A percentile compares a stretch with the other conserved stretches of the same genome.
Conservation (phyloP, 2,329 filamentous ascomycete genomes). For the Aurifilum marmelostoma region DNA sequence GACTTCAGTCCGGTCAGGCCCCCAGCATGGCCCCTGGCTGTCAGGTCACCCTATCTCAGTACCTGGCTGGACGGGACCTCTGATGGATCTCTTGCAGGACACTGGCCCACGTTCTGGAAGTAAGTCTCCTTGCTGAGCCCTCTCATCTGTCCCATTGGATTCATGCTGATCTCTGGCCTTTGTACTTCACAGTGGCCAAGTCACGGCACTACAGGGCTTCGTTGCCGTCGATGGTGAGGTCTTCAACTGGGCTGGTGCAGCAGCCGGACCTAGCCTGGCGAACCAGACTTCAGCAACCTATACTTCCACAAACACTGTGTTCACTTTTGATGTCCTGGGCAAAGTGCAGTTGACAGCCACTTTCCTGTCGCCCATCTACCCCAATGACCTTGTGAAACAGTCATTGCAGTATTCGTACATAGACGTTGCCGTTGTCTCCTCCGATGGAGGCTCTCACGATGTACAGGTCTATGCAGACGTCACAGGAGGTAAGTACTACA, state of each 20-base stretch:
- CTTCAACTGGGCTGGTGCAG: slow-evolving; percentile 71
- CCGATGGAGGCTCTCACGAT: slow-evolving; percentile 64
- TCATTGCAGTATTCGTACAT: slow-evolving; percentile 74
- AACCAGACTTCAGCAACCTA: slow-evolving; percentile 69
- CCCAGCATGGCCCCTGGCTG: slow-evolving; percentile 71
- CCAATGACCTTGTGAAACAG: slow-evolving; percentile 67
- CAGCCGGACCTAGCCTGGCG: slow-evolving; percentile 51
- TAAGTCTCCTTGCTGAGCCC: slow-evolving; percentile 44
- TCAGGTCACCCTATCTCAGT: slow-evolving; percentile 75
- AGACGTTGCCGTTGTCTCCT: slow-evolving; percentile 62
- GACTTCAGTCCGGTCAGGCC: slow-evolving; percentile 67
- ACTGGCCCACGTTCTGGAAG: slow-evolving; percentile 73
- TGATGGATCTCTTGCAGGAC: slow-evolving; percentile 67
- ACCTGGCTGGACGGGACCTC: slow-evolving; percentile 68
- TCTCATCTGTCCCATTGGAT: not conserved
- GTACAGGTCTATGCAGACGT: slow-evolving; percentile 76
- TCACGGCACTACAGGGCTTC: slow-evolving; percentile 69
- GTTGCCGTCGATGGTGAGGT: slow-evolving; percentile 67
- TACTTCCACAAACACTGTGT: slow-evolving; percentile 72
- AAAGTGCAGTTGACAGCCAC: slow-evolving; percentile 67
- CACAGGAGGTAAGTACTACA: slow-evolving; percentile 58
- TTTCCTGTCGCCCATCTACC: slow-evolving; percentile 72
- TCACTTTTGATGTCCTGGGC: slow-evolving; percentile 66
- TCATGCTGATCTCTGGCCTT: slow-evolving; percentile 17
- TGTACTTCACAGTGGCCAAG: slow-evolving; percentile 48